Conservation (phyloP, 73 alveolate species). For the Effrenium voratum region DNA sequence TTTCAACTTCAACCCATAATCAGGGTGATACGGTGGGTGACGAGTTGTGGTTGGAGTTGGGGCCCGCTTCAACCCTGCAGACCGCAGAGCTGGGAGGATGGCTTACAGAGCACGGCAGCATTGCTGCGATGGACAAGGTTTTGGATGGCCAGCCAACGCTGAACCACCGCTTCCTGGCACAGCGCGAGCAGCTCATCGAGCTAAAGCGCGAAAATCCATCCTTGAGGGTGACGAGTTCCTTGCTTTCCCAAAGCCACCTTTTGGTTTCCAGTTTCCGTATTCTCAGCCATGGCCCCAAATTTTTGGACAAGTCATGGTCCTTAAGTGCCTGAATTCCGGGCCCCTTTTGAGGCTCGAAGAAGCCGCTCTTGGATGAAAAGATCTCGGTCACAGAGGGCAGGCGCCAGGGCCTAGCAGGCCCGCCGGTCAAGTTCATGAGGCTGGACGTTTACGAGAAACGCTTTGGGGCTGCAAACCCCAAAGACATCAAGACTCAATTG, state of each 20-base stretch:
- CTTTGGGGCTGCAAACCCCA: neutral
- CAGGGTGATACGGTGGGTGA: neutral
- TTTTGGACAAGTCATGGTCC: too few species aligned
- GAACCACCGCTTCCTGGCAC: slow-evolving; percentile 1
- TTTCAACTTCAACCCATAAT: neutral
- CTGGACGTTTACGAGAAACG: neutral
- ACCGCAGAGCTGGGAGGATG: slow-evolving; percentile 1
- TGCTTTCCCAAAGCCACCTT: too few species aligned
- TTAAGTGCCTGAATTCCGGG: too few species aligned
- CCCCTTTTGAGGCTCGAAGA: too few species aligned
- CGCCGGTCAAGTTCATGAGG: slow-evolving; percentile 16
- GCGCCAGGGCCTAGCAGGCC: neutral
- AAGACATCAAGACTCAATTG: neutral
- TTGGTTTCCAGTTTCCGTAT: too few species aligned
- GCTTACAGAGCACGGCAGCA: neutral
- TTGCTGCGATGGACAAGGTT: neutral
- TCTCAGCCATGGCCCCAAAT: too few species aligned
- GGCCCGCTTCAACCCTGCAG: neutral
- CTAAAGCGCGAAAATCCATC: neutral
- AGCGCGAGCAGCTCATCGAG: neutral
- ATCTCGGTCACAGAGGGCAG: neutral
- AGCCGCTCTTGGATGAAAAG: neutral
- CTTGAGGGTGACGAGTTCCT: neutral
- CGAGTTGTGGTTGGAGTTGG: neutral
- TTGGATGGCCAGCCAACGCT: slow-evolving; percentile 10